Evolutionary conservation across 1,284 basidiomycete genomes (phyloP).

Genomic region (Butyriboletus appendiculatus): DNA sequence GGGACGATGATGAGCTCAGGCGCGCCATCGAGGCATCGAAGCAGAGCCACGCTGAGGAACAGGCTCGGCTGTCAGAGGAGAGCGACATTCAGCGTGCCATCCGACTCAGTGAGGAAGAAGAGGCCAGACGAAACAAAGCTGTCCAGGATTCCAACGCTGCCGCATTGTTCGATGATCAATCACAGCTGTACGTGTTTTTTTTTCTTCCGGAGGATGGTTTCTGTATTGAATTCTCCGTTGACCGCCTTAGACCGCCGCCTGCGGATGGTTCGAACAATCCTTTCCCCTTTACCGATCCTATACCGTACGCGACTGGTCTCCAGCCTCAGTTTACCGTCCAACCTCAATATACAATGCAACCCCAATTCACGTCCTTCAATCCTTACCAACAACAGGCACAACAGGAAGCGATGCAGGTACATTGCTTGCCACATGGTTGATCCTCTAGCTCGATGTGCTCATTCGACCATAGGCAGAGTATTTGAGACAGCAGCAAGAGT

Average conservation of each 20-base stretch:
- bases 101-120: conserved; percentile 86
- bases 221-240: conserved; percentile 5
- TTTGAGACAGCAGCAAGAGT: conserved; percentile 71
- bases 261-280: conserved; percentile 46
- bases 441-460: conserved; percentile 5
- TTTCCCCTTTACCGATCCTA: conserved; percentile 70
- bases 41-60: conserved; percentile 74
- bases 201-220: background rate
- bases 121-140: conserved; percentile 66
- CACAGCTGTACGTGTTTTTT: conserved; percentile 57
- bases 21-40: conserved; percentile 89
- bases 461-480: conserved; percentile 56
- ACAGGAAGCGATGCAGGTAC: conserved; percentile 73
- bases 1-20: conserved; percentile 81
- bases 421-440: conserved; percentile 2
- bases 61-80: conserved; percentile 66
- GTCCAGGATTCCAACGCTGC: conserved; percentile 76
- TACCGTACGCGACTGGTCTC: conserved; percentile 56
- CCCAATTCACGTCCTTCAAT: conserved; percentile 87
- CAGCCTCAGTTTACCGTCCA: conserved; percentile 76
- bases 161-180: conserved; percentile 84
- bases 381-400: conserved; percentile 96
- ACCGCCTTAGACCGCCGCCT: conserved; percentile 35
- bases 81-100: conserved; percentile 81
- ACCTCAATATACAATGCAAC: conserved; percentile 64